Evolutionary conservation across 768 basidiomycete species (phyloP), one percentile per base, ranked within the genome.

Genomic region (Agaricus subrufescens): DNA sequence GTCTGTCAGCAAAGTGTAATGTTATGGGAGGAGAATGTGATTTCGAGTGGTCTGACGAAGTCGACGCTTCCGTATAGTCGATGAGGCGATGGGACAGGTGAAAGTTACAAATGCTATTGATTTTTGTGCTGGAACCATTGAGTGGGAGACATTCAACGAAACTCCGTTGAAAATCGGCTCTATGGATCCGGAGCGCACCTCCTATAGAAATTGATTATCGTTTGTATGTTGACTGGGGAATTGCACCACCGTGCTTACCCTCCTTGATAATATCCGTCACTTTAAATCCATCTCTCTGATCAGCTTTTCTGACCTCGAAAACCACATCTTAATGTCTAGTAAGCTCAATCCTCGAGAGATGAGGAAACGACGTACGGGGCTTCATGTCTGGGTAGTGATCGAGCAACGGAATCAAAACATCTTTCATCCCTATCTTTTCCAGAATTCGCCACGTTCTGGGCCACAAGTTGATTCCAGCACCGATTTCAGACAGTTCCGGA

Each of bases 131-230:
- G 27, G 53, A 54, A 10, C 46, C 37, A 2, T 45, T 19, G 3
- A 71, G 63, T 0, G 76, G 69, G 34, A 85, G 67, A 55, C 72
- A 66, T 26, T 69, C 63, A 15, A 86, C 71, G 40, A 87, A 68
- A 11, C 75, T 74, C n/a, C 66, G 62, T 51, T 85, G 83, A 58
- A 86, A 83, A 57, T 84, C 82, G 12, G 81, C 76, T 27, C 85
- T 77, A 61, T 85, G 84, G 51, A 86, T 56, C 11, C 55, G 37
- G 11, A 56, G 46, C 1, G 42, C 54, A 9, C 54, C 54, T 31
- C 54, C 54, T 56, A 11, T 34, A 10, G 9, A 40, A 25, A 14
- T 23, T 12, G 31, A 31, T 45, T 5, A 7, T 15, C 12, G 15
- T 27, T 27, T 14, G 15, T 1, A 19, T 34, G 34, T 34, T 34